Base-by-base conservation (phyloP, 2,329 filamentous ascomycete genomes). In the Thelonectria blattea region DNA sequence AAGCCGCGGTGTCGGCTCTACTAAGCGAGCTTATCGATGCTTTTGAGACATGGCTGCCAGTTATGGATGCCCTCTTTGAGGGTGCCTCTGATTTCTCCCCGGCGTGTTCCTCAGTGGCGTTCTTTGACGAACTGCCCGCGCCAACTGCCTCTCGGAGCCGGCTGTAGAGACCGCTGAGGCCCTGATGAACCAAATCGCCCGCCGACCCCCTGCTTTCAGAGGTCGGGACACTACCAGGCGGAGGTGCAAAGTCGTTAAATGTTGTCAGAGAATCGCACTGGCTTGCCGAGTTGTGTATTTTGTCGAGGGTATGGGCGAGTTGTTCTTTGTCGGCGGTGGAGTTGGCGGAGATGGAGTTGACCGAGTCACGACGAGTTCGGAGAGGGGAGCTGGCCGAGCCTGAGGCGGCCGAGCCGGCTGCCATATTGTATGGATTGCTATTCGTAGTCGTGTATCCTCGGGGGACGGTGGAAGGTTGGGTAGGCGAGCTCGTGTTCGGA, bases 161-260 rank as follows among this genome's bases (percentile, higher is more conserved):
- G 76, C 86, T 95, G 75, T 97, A 98, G 39, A 98, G 80, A 1
- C 94, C 93, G 72, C 91, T 96, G 48, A 98, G 81, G 5, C 94
- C 92, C 75, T 94, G 91, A 64, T 95, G 91, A 20, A 95, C 87
- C 42, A 90, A 76, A 60, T 96, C 92, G 24, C 88, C 86, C 0
- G 89, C 82, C 39, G 91, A 80, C 9, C 85, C 85, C 73, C 92
- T 92, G 60, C 81, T 86, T 68, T 96, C 92, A 22, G 82, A 76
- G 14, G 80, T 77, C 2, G 83, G 80, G 1, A 85, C 78, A 1
- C 84, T 81, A 2, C 82, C 79, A 0, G 91, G 88, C 5, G 89
- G 88, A 1, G 89, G 88, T 1, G 90, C 91, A 71, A 96, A 93
- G 72, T 97, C 93, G 77, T 96, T 96, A 78, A 98, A 98, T 9